A percentile compares a stretch with the other conserved stretches of the same genome.
Evolutionary conservation across 495 filamentous ascomycete species (phyloP).

Genomic region (Lindgomyces ingoldianus): DNA sequence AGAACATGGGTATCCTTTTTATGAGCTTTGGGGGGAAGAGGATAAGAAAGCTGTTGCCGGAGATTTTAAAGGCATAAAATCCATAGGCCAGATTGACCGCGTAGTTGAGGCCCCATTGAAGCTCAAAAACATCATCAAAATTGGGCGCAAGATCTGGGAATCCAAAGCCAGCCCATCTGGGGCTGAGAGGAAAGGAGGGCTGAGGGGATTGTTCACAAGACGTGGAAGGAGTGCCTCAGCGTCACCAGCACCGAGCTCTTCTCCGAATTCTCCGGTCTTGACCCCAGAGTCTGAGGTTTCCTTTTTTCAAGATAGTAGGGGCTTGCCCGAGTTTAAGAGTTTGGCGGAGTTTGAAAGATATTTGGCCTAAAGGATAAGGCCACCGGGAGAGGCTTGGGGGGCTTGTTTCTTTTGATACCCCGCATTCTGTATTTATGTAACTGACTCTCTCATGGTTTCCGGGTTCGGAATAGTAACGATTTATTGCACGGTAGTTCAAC

Average conservation of each 20-base stretch:
- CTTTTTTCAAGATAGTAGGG: neutral
- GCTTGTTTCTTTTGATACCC: too few species aligned
- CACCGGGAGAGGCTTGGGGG: too few species aligned
- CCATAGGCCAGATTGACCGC: neutral
- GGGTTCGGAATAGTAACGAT: too few species aligned
- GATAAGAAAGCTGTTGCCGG: neutral
- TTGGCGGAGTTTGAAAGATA: neutral
- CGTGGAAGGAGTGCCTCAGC: neutral
- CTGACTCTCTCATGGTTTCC: too few species aligned
- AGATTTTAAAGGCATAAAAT: neutral
- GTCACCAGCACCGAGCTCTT: neutral
- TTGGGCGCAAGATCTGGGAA: neutral
- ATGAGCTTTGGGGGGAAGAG: neutral
- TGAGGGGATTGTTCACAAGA: neutral
- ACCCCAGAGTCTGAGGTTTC: neutral
- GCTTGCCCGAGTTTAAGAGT: neutral
- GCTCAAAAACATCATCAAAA: neutral
- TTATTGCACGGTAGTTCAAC: too few species aligned
- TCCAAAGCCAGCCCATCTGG: neutral
- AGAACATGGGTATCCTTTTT: constrained; percentile 6
- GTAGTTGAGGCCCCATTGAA: neutral
- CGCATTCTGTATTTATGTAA: too few species aligned
- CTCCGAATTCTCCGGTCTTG: neutral
- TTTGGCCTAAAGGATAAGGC: neutral
- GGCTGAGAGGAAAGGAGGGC: neutral